These are phyloP conservation scores for Trichosporon ovoides DNA, from an alignment of 1,284 basidiomycete species.

Conservation along the genomic window DNA sequence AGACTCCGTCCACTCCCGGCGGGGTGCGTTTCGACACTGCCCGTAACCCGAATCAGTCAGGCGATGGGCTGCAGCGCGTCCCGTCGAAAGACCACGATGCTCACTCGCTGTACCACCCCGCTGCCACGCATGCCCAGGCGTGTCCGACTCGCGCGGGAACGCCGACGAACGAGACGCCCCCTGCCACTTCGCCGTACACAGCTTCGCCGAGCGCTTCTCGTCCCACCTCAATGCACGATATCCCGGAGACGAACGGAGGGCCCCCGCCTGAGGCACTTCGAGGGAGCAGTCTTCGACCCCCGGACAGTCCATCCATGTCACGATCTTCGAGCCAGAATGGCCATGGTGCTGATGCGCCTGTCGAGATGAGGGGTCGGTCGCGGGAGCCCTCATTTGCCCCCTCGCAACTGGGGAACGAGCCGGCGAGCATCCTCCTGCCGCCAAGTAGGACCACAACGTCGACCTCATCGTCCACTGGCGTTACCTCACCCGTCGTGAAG, in stretches of 20 bases:
- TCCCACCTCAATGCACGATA: conserved; percentile 18
- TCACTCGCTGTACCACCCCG: conserved; percentile 15
- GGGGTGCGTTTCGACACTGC: not conserved
- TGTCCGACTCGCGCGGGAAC: conserved; percentile 7
- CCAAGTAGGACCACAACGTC: not conserved
- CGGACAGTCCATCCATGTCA: not conserved
- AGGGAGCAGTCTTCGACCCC: not conserved
- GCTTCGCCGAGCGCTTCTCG: not conserved
- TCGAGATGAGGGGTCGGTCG: not conserved
- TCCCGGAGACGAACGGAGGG: not conserved
- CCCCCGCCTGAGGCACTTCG: not conserved
- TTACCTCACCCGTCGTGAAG: not conserved
- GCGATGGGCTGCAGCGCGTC: not conserved
- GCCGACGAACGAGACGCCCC: conserved; percentile 6
- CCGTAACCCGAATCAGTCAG: too few relatives aligned
- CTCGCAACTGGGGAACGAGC: not conserved
- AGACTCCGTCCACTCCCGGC: not conserved
- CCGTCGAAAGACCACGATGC: not conserved
- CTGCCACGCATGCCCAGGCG: conserved; percentile 1
- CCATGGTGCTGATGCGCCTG: not conserved
- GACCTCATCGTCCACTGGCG: not conserved
- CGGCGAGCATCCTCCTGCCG: not conserved
- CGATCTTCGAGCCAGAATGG: not conserved
- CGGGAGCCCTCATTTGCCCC: not conserved
- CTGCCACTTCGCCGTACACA: not conserved